Evolutionary conservation across 1,284 basidiomycete genomes (phyloP), one percentile per base, ranked within the genome.

Genomic region (Tremellales sp.): DNA sequence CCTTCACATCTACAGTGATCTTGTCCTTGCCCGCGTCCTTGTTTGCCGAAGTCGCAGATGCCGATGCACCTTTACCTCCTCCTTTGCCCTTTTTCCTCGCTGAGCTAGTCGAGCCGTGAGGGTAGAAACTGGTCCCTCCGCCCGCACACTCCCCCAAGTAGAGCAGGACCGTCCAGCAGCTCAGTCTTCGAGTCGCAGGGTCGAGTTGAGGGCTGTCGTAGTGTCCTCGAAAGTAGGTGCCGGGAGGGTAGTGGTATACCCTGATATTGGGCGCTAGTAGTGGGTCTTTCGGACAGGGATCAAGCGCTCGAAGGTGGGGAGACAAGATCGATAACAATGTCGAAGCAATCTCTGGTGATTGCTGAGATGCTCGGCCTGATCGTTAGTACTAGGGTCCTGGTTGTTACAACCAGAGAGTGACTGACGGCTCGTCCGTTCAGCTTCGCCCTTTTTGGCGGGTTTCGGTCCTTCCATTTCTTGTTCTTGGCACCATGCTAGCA

Each of bases 91-190:
- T 31, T 26, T 45, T 41, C 52, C 7, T 40, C 7, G 10, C 39
- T 36, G 15, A 36, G 27, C 26, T 46, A 19, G 33, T 37, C 5
- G 8, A 21, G 15, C 45, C 37, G 25, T 27, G 27, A 33, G 50
- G 78, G 67, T 87, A 85, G 67, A 91, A 91, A 12, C 84, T 68
- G 0, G 87, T 90, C 80, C 86, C 82, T 15, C 87, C 87, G 15
- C 87, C 87, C 0, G 87, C 82, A 10, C 83, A 84, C 61, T 86
- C 83, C 58, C 83, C 82, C 35, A 91, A 70, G 65, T 89, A 91
- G 31, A 89, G 77, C 40, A 91, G 70, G 21, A 91, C 68, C 0
- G 87, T 91, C 87, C 87, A 90, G 66, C 43, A 84, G 83, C 61
- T 54, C 13, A 55, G 40, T 27, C 56, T 46, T 8, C 51, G 40